Evolutionary conservation across 352 stramenopile species (phyloP), one percentile per base, ranked within the genome.

Genomic region (Pythium folliculosum): DNA sequence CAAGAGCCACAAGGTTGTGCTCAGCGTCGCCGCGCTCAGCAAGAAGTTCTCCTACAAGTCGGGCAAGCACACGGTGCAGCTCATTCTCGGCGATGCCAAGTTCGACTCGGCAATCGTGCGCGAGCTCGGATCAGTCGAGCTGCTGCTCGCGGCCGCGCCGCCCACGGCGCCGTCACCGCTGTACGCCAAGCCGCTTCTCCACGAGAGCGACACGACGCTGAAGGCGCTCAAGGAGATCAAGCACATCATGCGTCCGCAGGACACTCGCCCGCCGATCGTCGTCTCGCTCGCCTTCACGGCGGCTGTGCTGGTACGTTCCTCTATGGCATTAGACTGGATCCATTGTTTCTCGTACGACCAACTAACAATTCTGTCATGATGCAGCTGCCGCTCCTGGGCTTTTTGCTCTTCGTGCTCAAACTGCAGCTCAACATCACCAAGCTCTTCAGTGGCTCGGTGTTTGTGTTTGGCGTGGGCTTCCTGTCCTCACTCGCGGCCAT

Each of bases 141-240:
- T 97, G 44, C 71, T 84, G 61, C 78, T 97, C 44, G 81, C 63
- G 17, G 80, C 83, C 4, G 80, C 73, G 44, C 84, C 84, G 30
- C 84, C 86, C 25, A 66, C 77, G 51, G 76, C 75, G 25, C 76
- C 82, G 6, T 92, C 84, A n/a, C 86, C 88, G 43, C 77, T 97
- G 17, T 97, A 97, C 75, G 81, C 88, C 38, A 95, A 94, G 71
- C 74, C 84, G 44, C 76, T 97, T 55, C 76, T 95, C 25, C 70
- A 97, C 63, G 87, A 96, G 55, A 96, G 87, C 23, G 90, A 97
- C 70, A 92, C 88, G 60, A 93, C 90, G 55, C 78, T 97, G 5
- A 81, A 82, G 67, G 84, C 88, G 25, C 76, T 97, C 56, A 89
- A 88, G 0, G 88, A 96, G 69, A 97, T 96, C 64, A 71, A 82